Percentiles rank a stretch among this genome's conserved stretches.
These are phyloP conservation scores for Phytophthora cryptogea DNA, from an alignment of 352 stramenopile species.

Conservation along the genomic window DNA sequence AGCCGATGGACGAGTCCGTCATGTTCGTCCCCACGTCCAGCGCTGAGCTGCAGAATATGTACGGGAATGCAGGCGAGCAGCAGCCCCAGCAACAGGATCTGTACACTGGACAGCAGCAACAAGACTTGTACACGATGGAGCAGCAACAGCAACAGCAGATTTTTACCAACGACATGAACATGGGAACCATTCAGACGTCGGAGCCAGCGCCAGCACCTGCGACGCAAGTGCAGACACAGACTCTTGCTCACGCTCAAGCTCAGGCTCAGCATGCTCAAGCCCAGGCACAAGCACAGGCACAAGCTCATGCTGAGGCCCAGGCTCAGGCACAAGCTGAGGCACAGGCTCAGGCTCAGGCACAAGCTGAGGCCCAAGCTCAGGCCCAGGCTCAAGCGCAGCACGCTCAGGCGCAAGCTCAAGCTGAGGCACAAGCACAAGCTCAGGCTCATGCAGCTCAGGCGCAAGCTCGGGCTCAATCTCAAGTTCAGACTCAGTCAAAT, in stretches of 20 bases:
- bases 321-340: background rate
- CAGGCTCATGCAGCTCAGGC: background rate
- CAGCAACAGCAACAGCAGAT: slow-evolving; percentile 19
- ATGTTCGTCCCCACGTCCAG: slow-evolving; percentile 25
- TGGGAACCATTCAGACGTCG: slow-evolving; percentile 20
- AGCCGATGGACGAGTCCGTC: slow-evolving; percentile 17
- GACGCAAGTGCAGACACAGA: background rate
- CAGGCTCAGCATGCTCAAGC: background rate
- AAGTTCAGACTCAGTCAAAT: background rate
- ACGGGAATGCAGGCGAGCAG: slow-evolving; percentile 29
- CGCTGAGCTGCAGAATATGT: slow-evolving; percentile 26
- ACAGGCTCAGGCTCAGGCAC: background rate
- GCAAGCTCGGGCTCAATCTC: background rate
- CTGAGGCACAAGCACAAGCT: background rate
- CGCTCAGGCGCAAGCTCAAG: background rate
- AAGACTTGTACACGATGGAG: slow-evolving; percentile 3
- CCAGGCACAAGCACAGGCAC: background rate
- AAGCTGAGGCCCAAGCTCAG: no score
- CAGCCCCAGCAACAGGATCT: slow-evolving; percentile 12
- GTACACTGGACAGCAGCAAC: slow-evolving; percentile 9
- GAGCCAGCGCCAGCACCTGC: slow-evolving; percentile 1
- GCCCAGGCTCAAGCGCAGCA: background rate
- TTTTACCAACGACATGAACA: slow-evolving; percentile 13
- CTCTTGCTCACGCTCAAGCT: background rate
- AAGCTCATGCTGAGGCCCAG: background rate